These are phyloP conservation scores for Tulasnella sp. DNA, from an alignment of 768 basidiomycete species.

Conservation along the genomic window DNA sequence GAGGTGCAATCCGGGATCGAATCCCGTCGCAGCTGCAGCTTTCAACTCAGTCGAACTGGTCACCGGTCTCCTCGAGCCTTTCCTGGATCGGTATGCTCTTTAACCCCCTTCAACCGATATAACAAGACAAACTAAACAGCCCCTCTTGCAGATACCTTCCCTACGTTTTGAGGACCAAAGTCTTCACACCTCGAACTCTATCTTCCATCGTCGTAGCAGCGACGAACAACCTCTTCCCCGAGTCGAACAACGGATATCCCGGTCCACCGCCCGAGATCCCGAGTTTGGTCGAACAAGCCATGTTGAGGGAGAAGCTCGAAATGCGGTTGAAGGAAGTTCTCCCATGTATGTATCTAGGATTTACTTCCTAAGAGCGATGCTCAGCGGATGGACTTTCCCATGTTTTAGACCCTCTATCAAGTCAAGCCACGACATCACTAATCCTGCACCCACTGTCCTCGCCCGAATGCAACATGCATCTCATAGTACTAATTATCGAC, in stretches of 20 bases:
- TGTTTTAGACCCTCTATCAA: conserved; percentile 30
- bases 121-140: not conserved
- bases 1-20: conserved; percentile 22
- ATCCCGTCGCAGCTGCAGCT: conserved; percentile 38
- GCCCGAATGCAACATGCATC: conserved; percentile 64
- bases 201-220: conserved; percentile 41
- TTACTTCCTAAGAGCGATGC: not conserved
- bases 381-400: not conserved
- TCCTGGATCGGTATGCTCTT: conserved; percentile 44
- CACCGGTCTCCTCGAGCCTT: conserved; percentile 36
- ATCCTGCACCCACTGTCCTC: conserved; percentile 53
- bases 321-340: conserved; percentile 30
- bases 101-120: not conserved
- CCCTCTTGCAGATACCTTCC: conserved; percentile 45
- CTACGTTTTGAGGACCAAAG: conserved; percentile 45
- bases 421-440: conserved; percentile 27
- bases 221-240: conserved; percentile 70
- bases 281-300: conserved; percentile 59
- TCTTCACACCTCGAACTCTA: conserved; percentile 43
- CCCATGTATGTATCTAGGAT: conserved; percentile 30
- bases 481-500: conserved; percentile 65
- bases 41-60: conserved; percentile 38
- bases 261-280: conserved; percentile 63
- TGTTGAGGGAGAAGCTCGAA: conserved; percentile 36
- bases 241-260: conserved; percentile 57